Evolutionary conservation across 208 protist species (phyloP).

Genomic region (Willaertia magna): DNA sequence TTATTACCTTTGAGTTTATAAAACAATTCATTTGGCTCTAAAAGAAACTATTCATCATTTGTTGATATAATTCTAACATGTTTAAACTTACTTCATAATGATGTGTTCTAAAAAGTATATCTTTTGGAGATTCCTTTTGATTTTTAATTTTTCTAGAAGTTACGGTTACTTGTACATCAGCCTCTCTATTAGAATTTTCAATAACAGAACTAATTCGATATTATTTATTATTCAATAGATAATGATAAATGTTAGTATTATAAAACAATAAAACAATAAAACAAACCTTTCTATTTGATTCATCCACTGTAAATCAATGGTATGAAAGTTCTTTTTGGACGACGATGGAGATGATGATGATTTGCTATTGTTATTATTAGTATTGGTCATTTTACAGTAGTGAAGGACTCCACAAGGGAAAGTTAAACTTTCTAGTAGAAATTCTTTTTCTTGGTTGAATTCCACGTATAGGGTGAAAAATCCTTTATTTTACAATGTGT

Average conservation of each 20-base stretch:
- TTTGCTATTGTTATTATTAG: background rate
- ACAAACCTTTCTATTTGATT: background rate
- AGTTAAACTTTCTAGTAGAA: too few relatives aligned
- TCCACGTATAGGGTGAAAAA: too few relatives aligned
- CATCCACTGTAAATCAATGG: background rate
- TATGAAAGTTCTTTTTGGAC: constrained; percentile 1
- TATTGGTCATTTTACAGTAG: background rate
- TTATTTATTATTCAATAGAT: too few relatives aligned
- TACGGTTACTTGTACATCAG: background rate
- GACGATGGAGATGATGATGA: background rate
- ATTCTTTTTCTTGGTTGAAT: too few relatives aligned
- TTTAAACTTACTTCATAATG: constrained; percentile 1
- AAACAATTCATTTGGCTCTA: background rate
- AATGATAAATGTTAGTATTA: too few relatives aligned
- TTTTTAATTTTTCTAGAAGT: constrained; percentile 6
- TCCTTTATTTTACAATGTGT: too few relatives aligned
- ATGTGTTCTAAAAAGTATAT: constrained; percentile 2
- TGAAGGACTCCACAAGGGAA: too few relatives aligned
- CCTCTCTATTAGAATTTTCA: background rate
- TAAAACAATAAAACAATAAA: background rate
- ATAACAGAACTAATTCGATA: background rate
- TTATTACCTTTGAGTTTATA: background rate
- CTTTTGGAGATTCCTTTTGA: background rate
- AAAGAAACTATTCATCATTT: background rate
- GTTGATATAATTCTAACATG: too few relatives aligned